phyloP scores from a whole-genome alignment of 2,329 filamentous ascomycete species.

The Trichoderma hamatum region DNA sequence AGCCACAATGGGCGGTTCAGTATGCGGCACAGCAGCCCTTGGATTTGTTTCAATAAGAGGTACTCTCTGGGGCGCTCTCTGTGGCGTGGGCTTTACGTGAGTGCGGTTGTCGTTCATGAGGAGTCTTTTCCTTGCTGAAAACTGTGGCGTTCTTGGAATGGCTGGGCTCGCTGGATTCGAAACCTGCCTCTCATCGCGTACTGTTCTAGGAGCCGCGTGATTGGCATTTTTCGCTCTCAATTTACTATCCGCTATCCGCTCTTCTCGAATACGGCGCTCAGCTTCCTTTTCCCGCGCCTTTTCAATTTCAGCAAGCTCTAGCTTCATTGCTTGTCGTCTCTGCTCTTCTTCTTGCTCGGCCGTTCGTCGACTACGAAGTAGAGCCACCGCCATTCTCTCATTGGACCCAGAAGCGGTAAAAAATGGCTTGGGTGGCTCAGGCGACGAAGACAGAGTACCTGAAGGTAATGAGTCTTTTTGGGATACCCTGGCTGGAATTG shows the following conservation, averaged over 20 bases:
- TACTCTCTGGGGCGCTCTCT: neutral
- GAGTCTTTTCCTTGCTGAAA: neutral
- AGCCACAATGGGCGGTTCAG: neutral
- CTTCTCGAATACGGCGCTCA: neutral
- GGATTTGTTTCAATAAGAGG: neutral
- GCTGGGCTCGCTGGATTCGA: neutral
- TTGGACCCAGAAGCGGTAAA: slow-evolving; percentile 44
- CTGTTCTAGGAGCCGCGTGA: neutral
- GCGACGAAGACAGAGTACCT: slow-evolving; percentile 3
- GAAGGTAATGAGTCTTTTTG: neutral
- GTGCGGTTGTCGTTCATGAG: neutral
- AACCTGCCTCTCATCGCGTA: neutral
- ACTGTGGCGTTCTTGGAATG: neutral
- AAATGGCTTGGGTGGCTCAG: slow-evolving; percentile 36
- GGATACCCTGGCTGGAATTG: neutral
- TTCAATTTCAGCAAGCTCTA: slow-evolving; percentile 29
- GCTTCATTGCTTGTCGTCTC: slow-evolving; percentile 33
- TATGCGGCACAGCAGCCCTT: neutral
- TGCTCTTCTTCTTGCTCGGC: slow-evolving; percentile 39
- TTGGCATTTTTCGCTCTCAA: neutral
- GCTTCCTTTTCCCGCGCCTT: neutral
- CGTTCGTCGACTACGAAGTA: slow-evolving; percentile 42
- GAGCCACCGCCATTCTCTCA: slow-evolving; percentile 40
- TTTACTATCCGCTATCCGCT: neutral
- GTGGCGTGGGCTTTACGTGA: neutral